Percentiles rank a stretch among this genome's conserved stretches.
These are phyloP conservation scores for Emergomyces pasteurianus DNA, from an alignment of 2,329 filamentous ascomycete genomes.

Conservation along the genomic window DNA sequence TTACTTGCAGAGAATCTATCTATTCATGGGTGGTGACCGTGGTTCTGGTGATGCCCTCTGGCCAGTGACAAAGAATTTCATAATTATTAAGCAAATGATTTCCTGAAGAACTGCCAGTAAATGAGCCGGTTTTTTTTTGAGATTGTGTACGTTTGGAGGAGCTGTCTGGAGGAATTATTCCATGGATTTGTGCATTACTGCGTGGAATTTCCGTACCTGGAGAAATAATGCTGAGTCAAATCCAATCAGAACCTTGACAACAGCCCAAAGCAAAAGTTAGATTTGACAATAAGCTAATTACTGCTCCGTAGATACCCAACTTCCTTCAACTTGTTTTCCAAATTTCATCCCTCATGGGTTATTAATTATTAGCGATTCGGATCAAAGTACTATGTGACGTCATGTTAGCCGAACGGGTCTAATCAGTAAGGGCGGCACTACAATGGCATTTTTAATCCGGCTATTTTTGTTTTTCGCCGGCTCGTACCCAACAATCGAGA, in stretches of 20 bases:
- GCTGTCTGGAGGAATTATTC: constrained; percentile 64
- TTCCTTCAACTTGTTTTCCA: too few relatives aligned
- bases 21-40: too few relatives aligned
- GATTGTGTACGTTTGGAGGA: constrained; percentile 53
- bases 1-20: too few relatives aligned
- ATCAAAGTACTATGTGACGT: neutral
- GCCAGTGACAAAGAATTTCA: constrained; percentile 49
- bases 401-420: neutral
- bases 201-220: too few relatives aligned
- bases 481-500: neutral
- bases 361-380: too few relatives aligned
- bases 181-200: constrained; percentile 61
- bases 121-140: constrained; percentile 47
- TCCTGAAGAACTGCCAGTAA: constrained; percentile 48
- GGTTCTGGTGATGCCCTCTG: constrained; percentile 56
- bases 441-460: neutral
- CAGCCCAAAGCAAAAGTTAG: constrained; percentile 40
- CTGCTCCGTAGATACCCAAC: too few relatives aligned
- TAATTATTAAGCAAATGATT: constrained; percentile 57
- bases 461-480: too few relatives aligned
- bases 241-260: constrained; percentile 11
- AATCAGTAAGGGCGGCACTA: too few relatives aligned
- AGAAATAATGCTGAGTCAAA: too few relatives aligned
- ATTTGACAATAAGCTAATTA: constrained; percentile 47
- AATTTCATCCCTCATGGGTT: neutral